These are phyloP conservation scores for Punica granatum DNA, from an alignment of 345 rosid species.

Conservation along the genomic window DNA sequence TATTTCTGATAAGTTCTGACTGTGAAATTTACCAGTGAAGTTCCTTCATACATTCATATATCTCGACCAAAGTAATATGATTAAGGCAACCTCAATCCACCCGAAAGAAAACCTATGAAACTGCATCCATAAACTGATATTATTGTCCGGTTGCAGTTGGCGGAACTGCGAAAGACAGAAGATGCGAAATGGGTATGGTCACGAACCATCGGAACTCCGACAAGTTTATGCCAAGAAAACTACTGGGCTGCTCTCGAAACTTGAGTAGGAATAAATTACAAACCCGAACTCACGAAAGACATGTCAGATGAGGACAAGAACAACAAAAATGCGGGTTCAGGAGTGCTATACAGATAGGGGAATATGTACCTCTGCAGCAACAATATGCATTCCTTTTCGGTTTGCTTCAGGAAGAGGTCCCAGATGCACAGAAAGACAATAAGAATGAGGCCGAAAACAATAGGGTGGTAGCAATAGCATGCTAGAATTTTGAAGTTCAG, in stretches of 20 bases:
- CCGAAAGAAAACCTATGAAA: too few species aligned
- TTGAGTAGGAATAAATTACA: conserved; percentile 11
- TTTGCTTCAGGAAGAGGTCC: background rate
- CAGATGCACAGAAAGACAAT: background rate
- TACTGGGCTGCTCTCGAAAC: conserved; percentile 42
- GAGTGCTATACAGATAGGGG: background rate
- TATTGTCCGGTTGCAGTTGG: conserved; percentile 32
- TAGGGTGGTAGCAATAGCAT: background rate
- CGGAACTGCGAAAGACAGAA: conserved; percentile 36
- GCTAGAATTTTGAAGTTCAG: background rate
- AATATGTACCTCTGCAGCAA: background rate
- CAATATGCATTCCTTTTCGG: background rate
- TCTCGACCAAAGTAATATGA: too few species aligned
- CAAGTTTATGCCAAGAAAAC: conserved; percentile 34
- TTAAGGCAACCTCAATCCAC: too few species aligned
- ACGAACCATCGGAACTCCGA: conserved; percentile 48
- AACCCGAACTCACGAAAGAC: background rate
- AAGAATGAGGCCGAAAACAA: background rate
- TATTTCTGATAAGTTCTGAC: too few species aligned
- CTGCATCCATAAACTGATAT: conserved; percentile 9
- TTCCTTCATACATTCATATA: too few species aligned
- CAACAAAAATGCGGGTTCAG: background rate
- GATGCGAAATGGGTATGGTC: conserved; percentile 49
- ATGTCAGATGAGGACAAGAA: background rate
- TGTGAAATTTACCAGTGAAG: too few species aligned